phyloP scores from a whole-genome alignment of 805 yeast species.

The Wickerhamiella vanderwaltii region DNA sequence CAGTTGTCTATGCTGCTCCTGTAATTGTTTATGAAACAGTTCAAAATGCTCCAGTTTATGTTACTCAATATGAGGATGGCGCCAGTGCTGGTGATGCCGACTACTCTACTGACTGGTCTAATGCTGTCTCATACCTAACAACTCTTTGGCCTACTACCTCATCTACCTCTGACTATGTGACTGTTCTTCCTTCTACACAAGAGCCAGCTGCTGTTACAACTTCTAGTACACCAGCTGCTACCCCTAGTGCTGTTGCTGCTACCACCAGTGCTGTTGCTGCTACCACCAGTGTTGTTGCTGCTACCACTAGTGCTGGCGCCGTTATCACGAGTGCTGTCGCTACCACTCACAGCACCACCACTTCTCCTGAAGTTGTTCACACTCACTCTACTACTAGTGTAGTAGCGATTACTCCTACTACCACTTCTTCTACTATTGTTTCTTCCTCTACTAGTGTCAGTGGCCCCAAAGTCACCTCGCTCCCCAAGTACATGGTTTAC shows the following conservation, averaged over 20 bases:
- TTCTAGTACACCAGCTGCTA: constrained; percentile 17
- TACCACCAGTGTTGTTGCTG: constrained; percentile 12
- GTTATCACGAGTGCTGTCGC: constrained; percentile 21
- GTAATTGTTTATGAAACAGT: constrained; percentile 19
- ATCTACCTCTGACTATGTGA: constrained; percentile 14
- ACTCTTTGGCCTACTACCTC: constrained; percentile 20
- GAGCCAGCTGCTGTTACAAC: constrained; percentile 17
- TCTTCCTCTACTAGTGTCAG: constrained; percentile 17
- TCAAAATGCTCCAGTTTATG: constrained; percentile 17
- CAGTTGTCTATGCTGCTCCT: constrained; percentile 11
- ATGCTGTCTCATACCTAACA: constrained; percentile 11
- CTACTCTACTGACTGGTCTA: constrained; percentile 13
- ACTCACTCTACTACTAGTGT: constrained; percentile 20
- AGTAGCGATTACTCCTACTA: constrained; percentile 22
- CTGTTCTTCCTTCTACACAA: constrained; percentile 10
- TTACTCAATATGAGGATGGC: constrained; percentile 16
- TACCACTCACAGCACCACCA: constrained; percentile 23
- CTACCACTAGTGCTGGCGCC: constrained; percentile 18
- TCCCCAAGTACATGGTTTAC: constrained; percentile 28
- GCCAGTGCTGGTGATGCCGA: constrained; percentile 5
- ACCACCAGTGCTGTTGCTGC: constrained; percentile 13
- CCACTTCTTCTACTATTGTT: constrained; percentile 23
- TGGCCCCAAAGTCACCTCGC: constrained; percentile 18
- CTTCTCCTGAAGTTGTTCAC: constrained; percentile 23
- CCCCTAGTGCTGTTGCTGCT: constrained; percentile 17